Percentiles rank a stretch among this genome's conserved stretches.
These are phyloP conservation scores for Ogataea saltuana DNA, from an alignment of 805 yeast species.

Conservation along the genomic window DNA sequence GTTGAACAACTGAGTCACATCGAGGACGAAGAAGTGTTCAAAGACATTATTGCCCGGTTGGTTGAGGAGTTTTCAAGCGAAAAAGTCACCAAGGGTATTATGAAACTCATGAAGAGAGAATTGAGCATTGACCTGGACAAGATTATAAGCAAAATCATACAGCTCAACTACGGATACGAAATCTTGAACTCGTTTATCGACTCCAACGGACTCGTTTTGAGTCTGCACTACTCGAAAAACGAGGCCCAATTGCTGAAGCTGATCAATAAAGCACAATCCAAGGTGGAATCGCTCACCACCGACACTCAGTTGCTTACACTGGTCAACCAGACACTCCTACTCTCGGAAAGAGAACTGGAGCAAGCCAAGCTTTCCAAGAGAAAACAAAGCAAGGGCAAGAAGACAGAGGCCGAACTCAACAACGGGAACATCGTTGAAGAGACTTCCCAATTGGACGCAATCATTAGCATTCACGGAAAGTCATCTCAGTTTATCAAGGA, in stretches of 20 bases:
- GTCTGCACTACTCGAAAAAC: slow-evolving; percentile 56
- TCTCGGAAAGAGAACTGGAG: slow-evolving; percentile 21
- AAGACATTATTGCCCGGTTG: slow-evolving; percentile 67
- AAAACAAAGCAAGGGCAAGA: slow-evolving; percentile 20
- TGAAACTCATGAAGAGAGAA: slow-evolving; percentile 37
- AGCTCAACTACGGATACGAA: slow-evolving; percentile 54
- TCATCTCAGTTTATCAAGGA: slow-evolving; percentile 26
- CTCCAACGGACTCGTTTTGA: slow-evolving; percentile 65
- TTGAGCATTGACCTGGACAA: slow-evolving; percentile 39
- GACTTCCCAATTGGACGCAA: slow-evolving; percentile 26
- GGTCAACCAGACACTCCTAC: slow-evolving; percentile 44
- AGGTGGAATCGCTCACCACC: slow-evolving; percentile 37
- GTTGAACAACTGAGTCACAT: slow-evolving; percentile 56
- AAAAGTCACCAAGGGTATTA: slow-evolving; percentile 53
- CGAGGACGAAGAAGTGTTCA: slow-evolving; percentile 63
- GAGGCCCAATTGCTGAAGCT: slow-evolving; percentile 46
- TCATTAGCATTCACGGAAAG: slow-evolving; percentile 27
- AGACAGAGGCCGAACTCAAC: slow-evolving; percentile 34
- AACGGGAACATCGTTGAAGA: slow-evolving; percentile 30
- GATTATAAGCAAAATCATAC: slow-evolving; percentile 47
- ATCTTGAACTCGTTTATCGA: slow-evolving; percentile 68
- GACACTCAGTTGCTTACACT: slow-evolving; percentile 48
- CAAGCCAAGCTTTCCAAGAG: slow-evolving; percentile 17
- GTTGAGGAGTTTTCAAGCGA: slow-evolving; percentile 62
- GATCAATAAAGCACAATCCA: slow-evolving; percentile 44